Evolutionary conservation across 345 rosid species (phyloP).

Genomic region (Lumnitzera racemosa): DNA sequence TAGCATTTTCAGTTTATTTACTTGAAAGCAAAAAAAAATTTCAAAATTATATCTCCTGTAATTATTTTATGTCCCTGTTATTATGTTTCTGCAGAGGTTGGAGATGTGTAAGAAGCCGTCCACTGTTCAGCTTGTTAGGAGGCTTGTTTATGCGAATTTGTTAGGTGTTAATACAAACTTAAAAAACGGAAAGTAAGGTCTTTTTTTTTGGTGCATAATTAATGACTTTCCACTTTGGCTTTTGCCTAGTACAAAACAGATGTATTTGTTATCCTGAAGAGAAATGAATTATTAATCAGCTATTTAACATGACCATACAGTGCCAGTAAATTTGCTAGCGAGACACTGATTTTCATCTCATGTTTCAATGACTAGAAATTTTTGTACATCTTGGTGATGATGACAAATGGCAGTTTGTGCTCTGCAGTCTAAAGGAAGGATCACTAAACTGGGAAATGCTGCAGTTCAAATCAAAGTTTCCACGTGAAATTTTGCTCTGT

Average conservation of each 20-base stretch:
- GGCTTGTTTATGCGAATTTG: slow-evolving; percentile 71
- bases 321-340: too few species aligned
- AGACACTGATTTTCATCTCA: too few species aligned
- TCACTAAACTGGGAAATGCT: slow-evolving; percentile 84
- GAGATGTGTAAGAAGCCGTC: slow-evolving; percentile 80
- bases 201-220: slow-evolving; percentile 2
- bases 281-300: too few species aligned
- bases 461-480: slow-evolving; percentile 90
- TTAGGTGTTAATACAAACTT: slow-evolving; percentile 67
- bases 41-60: not conserved
- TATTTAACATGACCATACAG: too few species aligned
- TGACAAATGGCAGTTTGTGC: slow-evolving; percentile 9
- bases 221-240: not conserved
- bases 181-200: slow-evolving; percentile 70
- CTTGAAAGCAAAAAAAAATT: too few species aligned
- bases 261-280: too few species aligned
- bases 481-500: slow-evolving; percentile 92
- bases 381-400: not conserved
- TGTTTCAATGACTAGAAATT: not conserved
- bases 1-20: too few species aligned
- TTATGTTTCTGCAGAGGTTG: slow-evolving; percentile 49
- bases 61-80: not conserved
- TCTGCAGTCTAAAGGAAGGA: slow-evolving; percentile 82
- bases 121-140: slow-evolving; percentile 52
- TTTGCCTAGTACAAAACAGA: too few species aligned